phyloP scores from a whole-genome alignment of 805 yeast species.

The Ogataea pilisensis region DNA sequence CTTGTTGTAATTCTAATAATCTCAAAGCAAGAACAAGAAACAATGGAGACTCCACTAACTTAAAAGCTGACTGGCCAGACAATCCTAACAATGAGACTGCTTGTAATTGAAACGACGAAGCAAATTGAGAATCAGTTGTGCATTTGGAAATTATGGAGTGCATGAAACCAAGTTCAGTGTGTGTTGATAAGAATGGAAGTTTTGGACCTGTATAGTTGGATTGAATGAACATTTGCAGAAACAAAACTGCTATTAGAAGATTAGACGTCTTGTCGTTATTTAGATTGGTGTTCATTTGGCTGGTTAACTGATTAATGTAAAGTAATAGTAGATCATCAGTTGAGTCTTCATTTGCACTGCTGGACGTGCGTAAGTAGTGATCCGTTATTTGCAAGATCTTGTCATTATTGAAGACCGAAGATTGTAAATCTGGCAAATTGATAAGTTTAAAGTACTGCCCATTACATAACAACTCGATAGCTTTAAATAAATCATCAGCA shows the following conservation, averaged over 20 bases:
- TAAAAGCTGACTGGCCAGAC: background rate
- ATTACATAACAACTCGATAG: constrained; percentile 15
- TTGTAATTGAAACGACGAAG: background rate
- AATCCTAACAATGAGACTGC: background rate
- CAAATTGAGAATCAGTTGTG: background rate
- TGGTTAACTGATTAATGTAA: constrained; percentile 3
- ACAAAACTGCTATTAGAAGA: constrained; percentile 46
- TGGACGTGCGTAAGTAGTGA: no score
- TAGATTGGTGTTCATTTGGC: constrained; percentile 4
- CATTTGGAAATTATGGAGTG: background rate
- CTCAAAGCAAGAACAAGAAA: constrained; percentile 41
- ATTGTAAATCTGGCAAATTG: constrained; percentile 5
- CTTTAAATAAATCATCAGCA: background rate
- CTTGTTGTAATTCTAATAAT: constrained; percentile 39
- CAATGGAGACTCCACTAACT: constrained; percentile 46
- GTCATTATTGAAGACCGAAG: constrained; percentile 14
- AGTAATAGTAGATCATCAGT: no score
- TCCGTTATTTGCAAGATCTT: constrained; percentile 4
- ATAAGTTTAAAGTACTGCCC: constrained; percentile 27
- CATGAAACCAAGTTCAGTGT: constrained; percentile 7
- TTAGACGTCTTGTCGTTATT: constrained; percentile 1
- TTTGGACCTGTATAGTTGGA: constrained; percentile 83
- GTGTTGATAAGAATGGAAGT: constrained; percentile 30
- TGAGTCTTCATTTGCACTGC: no score
- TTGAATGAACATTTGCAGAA: constrained; percentile 68